Evolutionary conservation across 768 basidiomycete genomes (phyloP), one percentile per base, ranked within the genome.

Genomic region (Mycena galopus): DNA sequence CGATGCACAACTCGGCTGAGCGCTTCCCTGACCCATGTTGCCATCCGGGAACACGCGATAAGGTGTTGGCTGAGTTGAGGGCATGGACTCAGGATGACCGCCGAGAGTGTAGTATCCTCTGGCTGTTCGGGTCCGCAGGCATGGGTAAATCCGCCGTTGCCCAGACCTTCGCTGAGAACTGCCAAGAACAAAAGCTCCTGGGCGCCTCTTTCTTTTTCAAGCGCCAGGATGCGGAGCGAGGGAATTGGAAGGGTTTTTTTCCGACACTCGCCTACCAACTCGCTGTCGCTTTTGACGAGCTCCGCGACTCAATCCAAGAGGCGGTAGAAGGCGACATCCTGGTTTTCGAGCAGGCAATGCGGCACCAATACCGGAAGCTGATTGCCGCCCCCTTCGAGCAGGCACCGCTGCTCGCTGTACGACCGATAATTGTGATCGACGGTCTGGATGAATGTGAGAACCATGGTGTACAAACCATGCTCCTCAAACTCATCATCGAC

Each of bases 121-220:
- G 78, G 77, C 67, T 79, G 4, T 27, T 73, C 29, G 76, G 78
- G n/a, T 67, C 71, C 5, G 78, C 77, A 7, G 77, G 78, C 4
- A 65, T 67, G 3, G 77, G 78, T 0, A 79, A 78, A 64, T 75
- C 77, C n/a, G 75, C 77, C 19, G 65, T 78, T 27, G 72, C 71
- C 1, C 77, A 76, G 33, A 72, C 72, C 2, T 37, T 78, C 3
- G 75, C 76, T 6, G 68, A 67, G 51, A 21, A 23, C 12, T 73
- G 78, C 57, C 71, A 35, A 60, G 67, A 56, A 37, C 30, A 11
- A 39, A 69, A 61, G 30, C 58, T 8, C 9, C 73, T 83, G 11
- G 81, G 77, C 17, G 81, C 77, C 0, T 78, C 79, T 39, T 82
- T 84, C 75, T 83, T 82, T 63, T 82, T 84, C 75, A 80, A 78